These are phyloP conservation scores for Aspergillus avenaceus DNA, from an alignment of 495 filamentous ascomycete genomes.

Conservation along the genomic window DNA sequence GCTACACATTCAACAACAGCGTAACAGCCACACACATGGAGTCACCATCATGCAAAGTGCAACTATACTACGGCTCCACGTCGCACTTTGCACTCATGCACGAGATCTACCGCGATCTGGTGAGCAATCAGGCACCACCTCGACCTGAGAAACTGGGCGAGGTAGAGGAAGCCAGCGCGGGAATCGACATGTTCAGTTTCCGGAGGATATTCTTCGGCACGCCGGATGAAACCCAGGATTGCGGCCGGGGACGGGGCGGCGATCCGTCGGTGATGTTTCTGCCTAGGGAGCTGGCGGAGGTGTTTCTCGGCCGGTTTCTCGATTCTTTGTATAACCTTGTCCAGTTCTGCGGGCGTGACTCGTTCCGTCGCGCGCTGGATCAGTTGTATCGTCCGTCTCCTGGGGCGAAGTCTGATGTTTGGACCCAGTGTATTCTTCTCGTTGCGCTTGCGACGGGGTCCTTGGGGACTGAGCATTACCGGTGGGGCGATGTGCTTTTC, in stretches of 20 bases:
- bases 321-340: conserved; percentile 30
- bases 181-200: conserved; percentile 42
- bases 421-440: conserved; percentile 26
- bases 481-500: conserved; percentile 38
- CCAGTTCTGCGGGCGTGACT: conserved; percentile 26
- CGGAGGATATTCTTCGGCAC: conserved; percentile 44
- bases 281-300: conserved; percentile 31
- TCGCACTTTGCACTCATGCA: conserved; percentile 46
- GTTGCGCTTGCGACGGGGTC: conserved; percentile 30
- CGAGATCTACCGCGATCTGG: conserved; percentile 37
- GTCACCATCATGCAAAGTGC: conserved; percentile 41
- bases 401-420: conserved; percentile 17
- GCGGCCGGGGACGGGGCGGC: too few relatives aligned
- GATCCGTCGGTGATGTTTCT: conserved; percentile 29
- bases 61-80: conserved; percentile 44
- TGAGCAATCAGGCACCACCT: conserved; percentile 24
- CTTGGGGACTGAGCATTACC: conserved; percentile 29
- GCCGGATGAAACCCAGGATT: conserved; percentile 28
- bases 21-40: conserved; percentile 43
- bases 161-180: conserved; percentile 42
- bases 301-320: conserved; percentile 31
- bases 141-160: conserved; percentile 22
- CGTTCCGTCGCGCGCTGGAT: conserved; percentile 27
- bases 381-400: conserved; percentile 26
- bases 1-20: conserved; percentile 33